These are phyloP conservation scores for Cladophialophora carrionii DNA, from an alignment of 2,329 filamentous ascomycete species.

Conservation along the genomic window DNA sequence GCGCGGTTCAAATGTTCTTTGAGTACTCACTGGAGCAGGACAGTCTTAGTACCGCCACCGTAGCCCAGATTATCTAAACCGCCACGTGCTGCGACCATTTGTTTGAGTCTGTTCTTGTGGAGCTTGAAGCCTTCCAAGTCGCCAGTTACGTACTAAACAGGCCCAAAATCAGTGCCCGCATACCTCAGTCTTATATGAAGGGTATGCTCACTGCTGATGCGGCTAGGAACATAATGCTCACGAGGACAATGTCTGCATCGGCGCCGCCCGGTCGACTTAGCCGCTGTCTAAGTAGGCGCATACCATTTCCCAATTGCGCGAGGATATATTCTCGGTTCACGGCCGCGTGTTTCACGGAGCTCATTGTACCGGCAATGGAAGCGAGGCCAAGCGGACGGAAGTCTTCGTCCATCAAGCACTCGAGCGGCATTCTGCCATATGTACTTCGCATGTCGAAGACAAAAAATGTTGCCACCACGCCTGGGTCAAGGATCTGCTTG, in stretches of 20 bases:
- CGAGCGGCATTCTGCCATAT: constrained; percentile 1
- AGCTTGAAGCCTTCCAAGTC: constrained; percentile 1
- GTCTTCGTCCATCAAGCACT: constrained; percentile 7
- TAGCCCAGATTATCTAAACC: constrained; percentile 4
- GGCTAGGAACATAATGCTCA: constrained; percentile 3
- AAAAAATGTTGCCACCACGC: constrained; percentile 7
- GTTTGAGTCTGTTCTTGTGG: not conserved
- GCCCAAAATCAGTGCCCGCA: not conserved
- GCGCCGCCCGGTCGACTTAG: constrained; percentile 8
- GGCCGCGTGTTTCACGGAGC: constrained; percentile 3
- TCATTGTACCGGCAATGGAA: constrained; percentile 7
- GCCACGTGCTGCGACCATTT: constrained; percentile 2
- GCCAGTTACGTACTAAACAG: not conserved
- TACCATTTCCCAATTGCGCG: constrained; percentile 7
- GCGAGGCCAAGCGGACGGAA: constrained; percentile 8
- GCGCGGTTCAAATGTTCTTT: not conserved
- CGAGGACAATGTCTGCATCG: constrained; percentile 1
- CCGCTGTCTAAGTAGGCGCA: not conserved
- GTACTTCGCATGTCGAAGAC: constrained; percentile 13
- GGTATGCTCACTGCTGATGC: not conserved
- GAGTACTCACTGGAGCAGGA: constrained; percentile 6
- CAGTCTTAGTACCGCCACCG: constrained; percentile 3
- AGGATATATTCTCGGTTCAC: constrained; percentile 7
- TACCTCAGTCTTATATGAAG: not conserved
- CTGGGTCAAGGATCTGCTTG: constrained; percentile 11